These are phyloP conservation scores for Cenococcum geophilum DNA, from an alignment of 495 filamentous ascomycete genomes.

Conservation along the genomic window DNA sequence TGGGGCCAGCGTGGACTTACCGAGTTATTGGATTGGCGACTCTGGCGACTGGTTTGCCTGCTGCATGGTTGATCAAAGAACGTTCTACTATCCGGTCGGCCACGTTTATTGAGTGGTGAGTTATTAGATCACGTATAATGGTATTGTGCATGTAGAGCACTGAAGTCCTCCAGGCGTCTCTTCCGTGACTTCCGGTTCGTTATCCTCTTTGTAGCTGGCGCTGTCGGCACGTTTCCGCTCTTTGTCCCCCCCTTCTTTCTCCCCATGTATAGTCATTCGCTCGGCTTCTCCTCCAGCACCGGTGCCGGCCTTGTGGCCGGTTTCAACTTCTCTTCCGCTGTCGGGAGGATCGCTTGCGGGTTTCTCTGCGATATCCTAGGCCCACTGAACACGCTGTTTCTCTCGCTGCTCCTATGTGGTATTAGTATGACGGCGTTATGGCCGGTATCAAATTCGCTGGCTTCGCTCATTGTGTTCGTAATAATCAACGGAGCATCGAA, in stretches of 20 bases:
- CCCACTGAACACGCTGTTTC: constrained; percentile 45
- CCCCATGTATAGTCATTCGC: constrained; percentile 43
- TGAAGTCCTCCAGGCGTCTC: constrained; percentile 25
- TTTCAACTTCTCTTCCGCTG: constrained; percentile 50
- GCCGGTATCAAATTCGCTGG: constrained; percentile 48
- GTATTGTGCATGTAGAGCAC: neutral
- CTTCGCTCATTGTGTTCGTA: constrained; percentile 46
- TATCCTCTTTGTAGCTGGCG: constrained; percentile 48
- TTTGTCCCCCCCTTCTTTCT: constrained; percentile 56
- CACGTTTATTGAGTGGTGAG: constrained; percentile 46
- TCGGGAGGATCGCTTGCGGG: constrained; percentile 46
- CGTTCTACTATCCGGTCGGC: constrained; percentile 40
- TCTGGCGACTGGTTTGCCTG: constrained; percentile 47
- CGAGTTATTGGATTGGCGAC: constrained; percentile 46
- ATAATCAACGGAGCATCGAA: constrained; percentile 50
- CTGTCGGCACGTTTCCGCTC: constrained; percentile 53
- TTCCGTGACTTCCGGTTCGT: constrained; percentile 47
- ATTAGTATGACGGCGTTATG: constrained; percentile 52
- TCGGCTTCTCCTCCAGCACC: constrained; percentile 42
- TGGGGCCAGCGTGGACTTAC: constrained; percentile 50
- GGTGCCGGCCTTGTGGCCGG: constrained; percentile 50
- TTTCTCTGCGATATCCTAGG: constrained; percentile 47
- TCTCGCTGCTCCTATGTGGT: constrained; percentile 43
- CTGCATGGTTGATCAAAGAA: constrained; percentile 52
- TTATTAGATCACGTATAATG: constrained; percentile 16